Base-by-base conservation (phyloP, 192 early-diverging fungal species). In the Entomortierella chlamydospora region DNA sequence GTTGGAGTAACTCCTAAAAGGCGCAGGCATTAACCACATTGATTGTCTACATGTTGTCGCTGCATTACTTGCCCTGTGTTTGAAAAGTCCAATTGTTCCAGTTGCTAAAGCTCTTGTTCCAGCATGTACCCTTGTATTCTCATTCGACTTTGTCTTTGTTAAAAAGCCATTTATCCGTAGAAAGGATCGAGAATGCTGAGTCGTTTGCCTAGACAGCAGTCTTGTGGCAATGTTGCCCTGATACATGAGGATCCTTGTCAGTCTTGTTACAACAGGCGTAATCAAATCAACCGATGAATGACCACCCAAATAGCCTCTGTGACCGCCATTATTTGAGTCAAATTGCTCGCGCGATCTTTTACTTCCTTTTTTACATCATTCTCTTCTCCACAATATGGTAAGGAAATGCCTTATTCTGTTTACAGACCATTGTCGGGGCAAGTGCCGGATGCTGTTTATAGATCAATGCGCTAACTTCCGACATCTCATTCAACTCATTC, bases 381-480 rank as follows among this genome's bases (percentile, higher is more conserved):
- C 10, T 10, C 10, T 65, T 39, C 34, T n/a, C 37, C 34, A 54
- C 63, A 26, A 53, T 18, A 54, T 65, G 51, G 52, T 55, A 65
- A n/a, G 47, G 10, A n/a, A n/a, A n/a, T 37, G 10, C 34, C 4
- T 7, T 7, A 37, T 37, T 7, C 4, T 37, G 34, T 10, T 37
- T 10, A 37, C 10, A 10, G 5, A 37, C 10, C 34, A 37, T 37
- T 7, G 10, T n/a, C n/a, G n/a, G n/a, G n/a, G n/a, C n/a, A n/a
- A n/a, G 10, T 37, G 10, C 34, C 4, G 10, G 10, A 37, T 37
- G 10, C 4, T 37, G 34, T 10, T 37, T 10, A 37, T 37, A 10
- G 5, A 37, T 37, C 34, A 37, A 7, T 7, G 10, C 34, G 10
- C 34, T 37, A 4, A 37, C 34, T 37, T 37, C 34, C 34, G 34